phyloP scores from a whole-genome alignment of 2,329 filamentous ascomycete species.

The Ceratocystis papillata region DNA sequence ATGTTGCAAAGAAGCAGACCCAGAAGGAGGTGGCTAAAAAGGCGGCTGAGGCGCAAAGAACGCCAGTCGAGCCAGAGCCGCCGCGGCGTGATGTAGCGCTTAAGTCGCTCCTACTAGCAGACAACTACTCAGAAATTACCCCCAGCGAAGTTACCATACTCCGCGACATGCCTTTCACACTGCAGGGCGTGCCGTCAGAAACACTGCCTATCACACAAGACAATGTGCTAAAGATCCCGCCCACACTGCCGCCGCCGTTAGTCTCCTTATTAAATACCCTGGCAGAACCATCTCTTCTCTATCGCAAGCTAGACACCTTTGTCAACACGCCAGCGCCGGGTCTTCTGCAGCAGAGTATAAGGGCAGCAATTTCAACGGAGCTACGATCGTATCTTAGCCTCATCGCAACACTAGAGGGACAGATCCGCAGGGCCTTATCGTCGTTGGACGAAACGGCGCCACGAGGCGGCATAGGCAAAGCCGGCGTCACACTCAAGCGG shows the following conservation, averaged over 20 bases:
- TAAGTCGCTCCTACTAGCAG: conserved; percentile 47
- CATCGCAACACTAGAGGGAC: conserved; percentile 82
- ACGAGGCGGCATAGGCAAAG: conserved; percentile 63
- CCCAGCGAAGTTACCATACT: conserved; percentile 57
- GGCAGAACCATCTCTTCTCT: conserved; percentile 88
- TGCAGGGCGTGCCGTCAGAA: conserved; percentile 83
- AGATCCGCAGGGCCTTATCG: conserved; percentile 73
- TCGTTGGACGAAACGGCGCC: conserved; percentile 59
- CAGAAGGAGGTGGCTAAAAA: conserved; percentile 31
- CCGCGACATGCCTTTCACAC: conserved; percentile 78
- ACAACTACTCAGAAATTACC: conserved; percentile 46
- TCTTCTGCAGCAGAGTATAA: conserved; percentile 81
- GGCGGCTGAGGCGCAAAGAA: conserved; percentile 25
- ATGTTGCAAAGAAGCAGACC: conserved; percentile 19
- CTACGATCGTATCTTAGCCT: conserved; percentile 80
- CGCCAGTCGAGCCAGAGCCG: conserved; percentile 27
- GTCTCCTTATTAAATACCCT: conserved; percentile 79
- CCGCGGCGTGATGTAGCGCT: conserved; percentile 42
- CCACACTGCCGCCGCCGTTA: conserved; percentile 70
- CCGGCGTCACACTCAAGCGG: conserved; percentile 84
- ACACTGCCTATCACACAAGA: conserved; percentile 65
- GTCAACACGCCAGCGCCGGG: conserved; percentile 71
- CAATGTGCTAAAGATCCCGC: conserved; percentile 62
- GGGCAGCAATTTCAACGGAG: conserved; percentile 75
- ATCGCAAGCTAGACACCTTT: conserved; percentile 68